phyloP scores from a whole-genome alignment of 345 rosid species.

The Raphanus sativus region DNA sequence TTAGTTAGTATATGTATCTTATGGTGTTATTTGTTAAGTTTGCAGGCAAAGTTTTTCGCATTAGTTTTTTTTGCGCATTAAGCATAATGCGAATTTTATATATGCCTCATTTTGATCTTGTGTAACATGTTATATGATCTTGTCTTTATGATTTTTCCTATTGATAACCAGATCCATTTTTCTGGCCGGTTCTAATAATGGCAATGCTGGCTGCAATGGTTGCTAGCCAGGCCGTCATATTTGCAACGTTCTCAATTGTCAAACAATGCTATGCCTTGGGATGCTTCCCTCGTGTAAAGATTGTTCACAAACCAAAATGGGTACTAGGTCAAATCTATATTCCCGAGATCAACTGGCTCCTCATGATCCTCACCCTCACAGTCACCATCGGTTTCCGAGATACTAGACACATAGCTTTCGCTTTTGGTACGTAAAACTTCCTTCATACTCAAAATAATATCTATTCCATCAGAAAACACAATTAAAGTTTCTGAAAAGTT shows the following conservation, averaged over 20 bases:
- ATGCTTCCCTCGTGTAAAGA: slow-evolving; percentile 92
- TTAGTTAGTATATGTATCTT: not conserved
- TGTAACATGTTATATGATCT: not conserved
- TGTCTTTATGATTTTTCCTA: slow-evolving; percentile 7
- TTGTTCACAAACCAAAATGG: slow-evolving; percentile 86
- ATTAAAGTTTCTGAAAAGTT: not conserved
- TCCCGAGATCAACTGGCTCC: slow-evolving; percentile 96
- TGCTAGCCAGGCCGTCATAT: slow-evolving; percentile 81
- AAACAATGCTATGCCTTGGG: slow-evolving; percentile 84
- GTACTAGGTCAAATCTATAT: slow-evolving; percentile 75
- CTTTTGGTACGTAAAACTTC: slow-evolving; percentile 63
- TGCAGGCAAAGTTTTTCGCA: not conserved
- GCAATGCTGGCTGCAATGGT: slow-evolving; percentile 80
- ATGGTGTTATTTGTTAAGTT: not conserved
- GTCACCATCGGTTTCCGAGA: slow-evolving; percentile 63
- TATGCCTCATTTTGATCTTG: too few relatives aligned
- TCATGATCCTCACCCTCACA: slow-evolving; percentile 77
- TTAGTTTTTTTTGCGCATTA: too few relatives aligned
- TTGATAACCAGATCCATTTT: slow-evolving; percentile 52
- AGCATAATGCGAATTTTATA: too few relatives aligned
- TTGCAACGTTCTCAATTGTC: slow-evolving; percentile 71
- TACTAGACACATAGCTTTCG: slow-evolving; percentile 63
- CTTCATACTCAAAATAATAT: not conserved
- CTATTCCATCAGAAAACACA: not conserved
- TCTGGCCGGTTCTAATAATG: slow-evolving; percentile 78